phyloP scores from a whole-genome alignment of 768 basidiomycete species.

The Mycena chlorophos region DNA sequence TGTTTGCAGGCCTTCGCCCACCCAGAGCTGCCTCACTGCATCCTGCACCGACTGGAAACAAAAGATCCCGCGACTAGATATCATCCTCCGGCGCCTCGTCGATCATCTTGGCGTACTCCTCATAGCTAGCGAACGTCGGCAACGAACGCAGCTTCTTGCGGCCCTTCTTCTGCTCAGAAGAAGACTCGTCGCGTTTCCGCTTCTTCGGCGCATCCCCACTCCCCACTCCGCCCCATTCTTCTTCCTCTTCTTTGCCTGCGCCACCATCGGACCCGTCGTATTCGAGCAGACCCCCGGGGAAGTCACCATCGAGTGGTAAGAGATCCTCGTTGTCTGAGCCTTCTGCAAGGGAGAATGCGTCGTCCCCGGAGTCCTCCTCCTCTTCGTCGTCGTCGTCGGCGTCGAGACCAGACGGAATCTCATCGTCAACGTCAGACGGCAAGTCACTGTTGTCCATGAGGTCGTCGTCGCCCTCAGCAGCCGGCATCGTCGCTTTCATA shows the following conservation, averaged over 20 bases:
- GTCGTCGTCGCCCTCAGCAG: conserved; percentile 49
- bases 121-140: conserved; percentile 85
- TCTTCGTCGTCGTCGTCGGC: conserved; percentile 35
- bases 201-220: conserved; percentile 37
- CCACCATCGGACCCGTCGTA: conserved; percentile 57
- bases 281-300: conserved; percentile 58
- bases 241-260: conserved; percentile 42
- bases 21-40: too few relatives aligned
- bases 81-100: conserved; percentile 75
- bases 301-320: conserved; percentile 54
- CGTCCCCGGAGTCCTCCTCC: conserved; percentile 40
- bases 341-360: conserved; percentile 56
- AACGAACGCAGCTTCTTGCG: conserved; percentile 69
- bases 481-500: conserved; percentile 87
- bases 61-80: conserved; percentile 34
- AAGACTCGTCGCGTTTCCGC: conserved; percentile 44
- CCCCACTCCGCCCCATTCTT: conserved; percentile 61
- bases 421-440: conserved; percentile 28
- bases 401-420: conserved; percentile 33
- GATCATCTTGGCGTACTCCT: conserved; percentile 83
- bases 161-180: conserved; percentile 37
- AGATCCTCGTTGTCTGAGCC: conserved; percentile 74
- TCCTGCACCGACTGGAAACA: not conserved
- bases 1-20: too few relatives aligned
- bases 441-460: conserved; percentile 42